Evolutionary conservation across 108 stramenopile genomes (phyloP).

Genomic region (Mayamaea pseudoterrestris): DNA sequence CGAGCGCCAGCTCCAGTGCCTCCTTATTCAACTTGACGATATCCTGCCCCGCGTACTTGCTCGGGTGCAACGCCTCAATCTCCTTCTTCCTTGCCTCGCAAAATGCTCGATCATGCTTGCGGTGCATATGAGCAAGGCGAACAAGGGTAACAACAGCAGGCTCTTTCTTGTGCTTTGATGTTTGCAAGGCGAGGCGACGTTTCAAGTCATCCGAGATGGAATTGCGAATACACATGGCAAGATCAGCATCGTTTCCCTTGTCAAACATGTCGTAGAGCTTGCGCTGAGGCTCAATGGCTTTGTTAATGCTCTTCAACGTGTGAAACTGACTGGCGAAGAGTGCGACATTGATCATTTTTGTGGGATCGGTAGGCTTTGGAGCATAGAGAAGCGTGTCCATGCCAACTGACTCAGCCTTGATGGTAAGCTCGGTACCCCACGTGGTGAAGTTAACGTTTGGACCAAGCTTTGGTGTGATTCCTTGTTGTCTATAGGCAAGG

Average conservation of each 20-base stretch:
- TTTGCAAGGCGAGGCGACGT: neutral
- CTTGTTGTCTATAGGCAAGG: neutral
- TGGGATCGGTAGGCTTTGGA: constrained; percentile 2
- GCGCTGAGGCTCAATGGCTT: neutral
- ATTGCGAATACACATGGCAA: neutral
- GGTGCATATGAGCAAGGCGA: too few relatives aligned
- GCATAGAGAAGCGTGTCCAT: constrained; percentile 2
- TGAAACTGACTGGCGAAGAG: neutral
- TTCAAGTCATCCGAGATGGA: neutral
- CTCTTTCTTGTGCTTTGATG: too few relatives aligned
- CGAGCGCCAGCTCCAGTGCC: neutral
- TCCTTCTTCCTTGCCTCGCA: neutral
- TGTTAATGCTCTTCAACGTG: neutral
- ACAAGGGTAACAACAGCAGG: too few relatives aligned
- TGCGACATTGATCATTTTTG: neutral
- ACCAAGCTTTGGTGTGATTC: constrained; percentile 1
- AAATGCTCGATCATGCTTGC: too few relatives aligned
- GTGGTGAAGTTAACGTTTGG: neutral
- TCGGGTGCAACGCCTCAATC: neutral
- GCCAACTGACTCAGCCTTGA: neutral
- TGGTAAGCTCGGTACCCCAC: neutral
- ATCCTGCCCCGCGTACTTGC: constrained; percentile 6
- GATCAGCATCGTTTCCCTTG: neutral
- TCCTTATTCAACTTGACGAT: neutral
- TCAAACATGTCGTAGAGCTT: constrained; percentile 3